Base-by-base conservation (phyloP, 768 basidiomycete genomes). In the Cyclocybe cylindracea region DNA sequence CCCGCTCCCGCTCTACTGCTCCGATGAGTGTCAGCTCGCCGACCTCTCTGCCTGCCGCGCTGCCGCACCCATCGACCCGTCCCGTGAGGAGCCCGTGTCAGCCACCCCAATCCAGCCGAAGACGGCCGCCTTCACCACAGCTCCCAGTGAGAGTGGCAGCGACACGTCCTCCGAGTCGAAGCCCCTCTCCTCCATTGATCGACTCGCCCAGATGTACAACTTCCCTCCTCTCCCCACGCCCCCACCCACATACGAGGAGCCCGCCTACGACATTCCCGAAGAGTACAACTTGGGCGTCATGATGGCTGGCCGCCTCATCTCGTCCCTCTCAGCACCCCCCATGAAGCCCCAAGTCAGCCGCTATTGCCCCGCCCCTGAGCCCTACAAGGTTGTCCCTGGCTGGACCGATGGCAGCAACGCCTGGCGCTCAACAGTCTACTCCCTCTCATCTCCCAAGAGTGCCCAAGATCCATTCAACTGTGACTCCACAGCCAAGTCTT, bases 1-100 rank as follows among this genome's bases (percentile, higher is more conserved):
- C 1, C 89, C 88, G n/a, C 83, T 81, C 1, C 89, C 89, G 14
- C 78, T 92, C 52, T 92, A 93, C 71, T 93, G 90, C 70, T 91
- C 89, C 1, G 87, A 89, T 55, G 80, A 86, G 61, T 93, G 90
- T 64, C 76, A 80, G 53, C 66, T 84, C 38, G 70, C 71, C 37
- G 90, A 92, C 66, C 64, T 84, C 58, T 72, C 74, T 60, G 66
- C 66, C 59, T 61, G 61, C 24, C 65, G 72, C 36, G 70, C 70
- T 34, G 70, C 65, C 45, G 69, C 78, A 42, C 74, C 74, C 47
- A 71, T 76, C 64, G 65, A 81, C 57, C 82, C 80, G 19, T 68
- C 72, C 55, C 72, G 72, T 18, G 65, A 73, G 10, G 69, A 75
- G 32, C 32, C 58, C 14, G 31, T 3, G 7, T 32, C 51, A 4